A percentile compares a stretch with the other conserved stretches of the same genome.
Conservation (phyloP, 139 green algal genomes). For the Coccomyxa sp. region DNA sequence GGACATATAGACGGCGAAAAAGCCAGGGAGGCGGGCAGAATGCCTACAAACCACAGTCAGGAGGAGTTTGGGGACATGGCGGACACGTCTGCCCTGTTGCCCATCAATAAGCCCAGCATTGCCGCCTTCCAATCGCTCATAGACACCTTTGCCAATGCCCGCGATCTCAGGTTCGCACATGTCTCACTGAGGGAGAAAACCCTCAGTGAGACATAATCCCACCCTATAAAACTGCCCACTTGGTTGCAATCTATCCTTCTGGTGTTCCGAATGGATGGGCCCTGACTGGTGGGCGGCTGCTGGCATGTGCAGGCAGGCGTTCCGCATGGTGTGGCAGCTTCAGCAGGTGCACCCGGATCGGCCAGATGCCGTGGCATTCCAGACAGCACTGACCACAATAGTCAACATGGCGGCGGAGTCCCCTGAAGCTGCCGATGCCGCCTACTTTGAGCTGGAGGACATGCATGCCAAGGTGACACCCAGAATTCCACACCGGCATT, state of each 20-base stretch:
- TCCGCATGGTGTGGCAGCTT: background rate
- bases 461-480: slow-evolving; percentile 15
- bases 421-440: background rate
- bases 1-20: too few relatives aligned
- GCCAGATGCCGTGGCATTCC: background rate
- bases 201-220: too few relatives aligned
- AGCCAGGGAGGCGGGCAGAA: too few relatives aligned
- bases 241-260: background rate
- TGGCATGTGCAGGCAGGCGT: slow-evolving; percentile 1
- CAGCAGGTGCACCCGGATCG: background rate
- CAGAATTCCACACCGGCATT: background rate
- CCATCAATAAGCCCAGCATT: background rate
- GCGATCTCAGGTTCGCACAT: background rate
- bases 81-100: too few relatives aligned
- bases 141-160: slow-evolving; percentile 7
- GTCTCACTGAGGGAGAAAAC: background rate
- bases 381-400: slow-evolving; percentile 1
- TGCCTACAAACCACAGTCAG: too few relatives aligned
- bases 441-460: slow-evolving; percentile 23
- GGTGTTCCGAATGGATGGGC: background rate
- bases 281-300: background rate
- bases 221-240: background rate
- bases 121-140: slow-evolving; percentile 14
- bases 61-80: too few relatives aligned
- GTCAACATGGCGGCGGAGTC: slow-evolving; percentile 15